These are phyloP conservation scores for Floccularia luteovirens DNA, from an alignment of 768 basidiomycete genomes.

Conservation along the genomic window DNA sequence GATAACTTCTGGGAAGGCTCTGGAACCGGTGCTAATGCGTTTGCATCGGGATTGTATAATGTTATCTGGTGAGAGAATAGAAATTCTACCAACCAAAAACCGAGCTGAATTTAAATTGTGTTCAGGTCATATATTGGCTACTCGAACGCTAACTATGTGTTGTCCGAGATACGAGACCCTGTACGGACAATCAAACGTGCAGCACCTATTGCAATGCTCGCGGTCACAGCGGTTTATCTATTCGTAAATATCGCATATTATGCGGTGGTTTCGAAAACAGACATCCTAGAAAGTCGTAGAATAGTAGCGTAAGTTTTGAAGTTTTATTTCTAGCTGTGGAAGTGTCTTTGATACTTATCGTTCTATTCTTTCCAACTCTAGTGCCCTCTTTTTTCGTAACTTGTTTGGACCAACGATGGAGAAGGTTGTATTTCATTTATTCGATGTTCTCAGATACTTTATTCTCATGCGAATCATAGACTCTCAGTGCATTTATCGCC, in stretches of 20 bases:
- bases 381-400: constrained; percentile 69
- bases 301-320: constrained; percentile 51
- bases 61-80: constrained; percentile 49
- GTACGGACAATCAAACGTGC: constrained; percentile 65
- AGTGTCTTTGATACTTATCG: neutral
- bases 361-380: constrained; percentile 11
- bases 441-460: neutral
- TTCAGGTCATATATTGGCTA: constrained; percentile 67
- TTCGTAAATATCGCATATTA: constrained; percentile 69
- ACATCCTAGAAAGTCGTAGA: constrained; percentile 58
- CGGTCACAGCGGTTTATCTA: constrained; percentile 54
- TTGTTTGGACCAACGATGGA: constrained; percentile 58
- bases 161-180: constrained; percentile 65
- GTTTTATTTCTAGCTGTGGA: neutral
- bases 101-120: neutral
- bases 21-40: constrained; percentile 45
- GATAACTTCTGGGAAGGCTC: constrained; percentile 57
- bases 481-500: constrained; percentile 53
- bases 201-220: constrained; percentile 55
- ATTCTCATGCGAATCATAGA: constrained; percentile 23
- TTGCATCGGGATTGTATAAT: constrained; percentile 57
- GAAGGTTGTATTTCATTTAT: constrained; percentile 25
- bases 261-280: constrained; percentile 60
- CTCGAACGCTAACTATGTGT: constrained; percentile 65
- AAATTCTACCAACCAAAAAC: neutral